Evolutionary conservation across 495 filamentous ascomycete genomes (phyloP), one percentile per base, ranked within the genome.

Genomic region (Aspergillus wentii): DNA sequence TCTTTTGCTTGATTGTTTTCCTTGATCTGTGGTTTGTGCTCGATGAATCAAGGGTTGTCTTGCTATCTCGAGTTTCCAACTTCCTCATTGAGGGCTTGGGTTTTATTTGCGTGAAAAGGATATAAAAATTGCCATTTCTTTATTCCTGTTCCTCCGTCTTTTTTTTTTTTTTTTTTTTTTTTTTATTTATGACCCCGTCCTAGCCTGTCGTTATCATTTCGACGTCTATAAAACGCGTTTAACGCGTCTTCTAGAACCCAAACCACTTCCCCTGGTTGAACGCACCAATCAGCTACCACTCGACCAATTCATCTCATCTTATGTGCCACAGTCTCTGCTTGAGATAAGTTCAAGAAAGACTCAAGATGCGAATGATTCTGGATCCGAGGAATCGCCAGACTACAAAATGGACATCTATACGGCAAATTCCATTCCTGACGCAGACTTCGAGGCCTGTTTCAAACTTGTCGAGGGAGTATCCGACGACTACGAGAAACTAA

Each of bases 381-480:
- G 8, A 15, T 40, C 14, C 27, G 27, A 30, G 9, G 13, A 34
- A 8, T 13, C 6, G 13, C 3, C 22, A 25, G 14, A 16, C 16
- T 41, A 46, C 35, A 25, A 16, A 4, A 15, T 63, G 4, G 53
- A 62, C 14, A 46, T 88, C 9, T 59, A 68, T 29, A 56, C 67
- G 1, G 51, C 80, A 2, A 35, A 51, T 3, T 61, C 61, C 1
- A 60, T 92, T 17, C 56, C 61, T 9, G 17, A 48, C 2, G 40
- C 50, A 1, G 79, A 86, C 19, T 63, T 94, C 30, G 51, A 71
- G 16, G 70, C 73, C 1, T 94, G 88, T 59, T 85, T 86, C 54
- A 39, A 62, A 17, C 69, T 95, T 13, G 72, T 95, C 44, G 74
- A 81, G 52, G 57, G 62, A n/a, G 89, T 86, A 0, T 89, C 84